A percentile compares a stretch with the other conserved stretches of the same genome.
Evolutionary conservation across 371 early-diverging fungal genomes (phyloP).

Genomic region (Gilbertella persicaria): DNA sequence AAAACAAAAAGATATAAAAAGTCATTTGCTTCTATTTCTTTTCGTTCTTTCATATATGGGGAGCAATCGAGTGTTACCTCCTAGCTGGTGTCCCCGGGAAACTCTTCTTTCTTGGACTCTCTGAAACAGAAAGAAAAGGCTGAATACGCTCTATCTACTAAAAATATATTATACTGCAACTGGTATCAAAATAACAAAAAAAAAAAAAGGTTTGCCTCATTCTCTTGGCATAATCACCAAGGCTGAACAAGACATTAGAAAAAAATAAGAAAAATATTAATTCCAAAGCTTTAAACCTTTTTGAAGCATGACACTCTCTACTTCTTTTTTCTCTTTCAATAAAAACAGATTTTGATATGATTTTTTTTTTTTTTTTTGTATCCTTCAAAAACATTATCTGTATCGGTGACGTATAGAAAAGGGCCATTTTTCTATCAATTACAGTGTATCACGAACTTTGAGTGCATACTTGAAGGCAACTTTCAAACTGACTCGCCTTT

Average conservation of each 20-base stretch:
- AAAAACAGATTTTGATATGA: too few species aligned
- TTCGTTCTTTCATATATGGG: conserved; percentile 5
- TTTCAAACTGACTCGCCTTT: too few species aligned
- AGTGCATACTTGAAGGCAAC: too few species aligned
- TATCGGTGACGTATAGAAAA: too few species aligned
- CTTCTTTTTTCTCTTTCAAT: neutral
- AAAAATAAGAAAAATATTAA: neutral
- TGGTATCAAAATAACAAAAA: neutral
- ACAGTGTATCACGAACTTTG: too few species aligned
- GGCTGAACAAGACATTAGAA: too few species aligned
- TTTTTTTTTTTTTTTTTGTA: too few species aligned
- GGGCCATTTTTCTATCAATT: too few species aligned
- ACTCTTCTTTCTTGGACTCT: conserved; percentile 9
- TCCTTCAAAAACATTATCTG: too few species aligned
- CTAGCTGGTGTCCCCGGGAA: conserved; percentile 16
- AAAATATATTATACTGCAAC: neutral
- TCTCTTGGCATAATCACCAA: neutral
- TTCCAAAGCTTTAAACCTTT: neutral
- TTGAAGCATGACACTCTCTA: neutral
- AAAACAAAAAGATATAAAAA: neutral
- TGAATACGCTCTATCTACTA: conserved; percentile 6
- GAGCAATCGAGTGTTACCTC: conserved; percentile 19
- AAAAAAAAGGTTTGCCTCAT: neutral
- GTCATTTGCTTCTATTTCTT: neutral
- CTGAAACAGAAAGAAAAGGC: conserved; percentile 10